Conservation (phyloP, 1,139 yeast genomes). For the Debaryomyces coudertii region DNA sequence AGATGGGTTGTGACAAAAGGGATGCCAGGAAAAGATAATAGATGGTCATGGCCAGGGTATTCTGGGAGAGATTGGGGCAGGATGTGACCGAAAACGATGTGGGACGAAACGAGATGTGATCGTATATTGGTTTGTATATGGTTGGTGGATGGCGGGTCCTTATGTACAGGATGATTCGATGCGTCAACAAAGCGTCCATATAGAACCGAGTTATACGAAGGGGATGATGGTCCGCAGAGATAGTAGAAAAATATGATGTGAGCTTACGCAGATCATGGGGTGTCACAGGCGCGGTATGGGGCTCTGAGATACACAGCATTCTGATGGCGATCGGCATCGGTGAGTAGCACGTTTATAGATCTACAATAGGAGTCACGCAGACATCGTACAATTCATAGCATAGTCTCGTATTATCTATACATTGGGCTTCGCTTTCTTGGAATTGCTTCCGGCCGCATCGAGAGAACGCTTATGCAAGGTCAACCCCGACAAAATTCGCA, state of each 20-base stretch:
- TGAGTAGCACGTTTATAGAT: too few relatives aligned
- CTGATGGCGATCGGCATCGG: too few relatives aligned
- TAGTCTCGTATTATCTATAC: conserved; percentile 1
- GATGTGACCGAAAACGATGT: background rate
- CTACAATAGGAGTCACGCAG: too few relatives aligned
- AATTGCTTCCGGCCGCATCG: background rate
- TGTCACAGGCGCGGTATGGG: background rate
- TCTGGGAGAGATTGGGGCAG: too few relatives aligned
- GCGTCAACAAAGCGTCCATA: conserved; percentile 1
- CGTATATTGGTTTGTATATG: conserved; percentile 1
- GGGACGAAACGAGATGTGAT: background rate
- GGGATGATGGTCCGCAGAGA: background rate
- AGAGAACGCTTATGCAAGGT: conserved; percentile 20
- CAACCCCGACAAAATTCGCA: conserved; percentile 51
- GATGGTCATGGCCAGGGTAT: background rate
- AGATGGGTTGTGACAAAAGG: background rate
- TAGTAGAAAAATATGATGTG: background rate
- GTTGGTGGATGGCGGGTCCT: background rate
- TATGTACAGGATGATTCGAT: background rate
- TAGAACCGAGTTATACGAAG: background rate
- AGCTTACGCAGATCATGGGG: background rate
- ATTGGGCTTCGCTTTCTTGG: conserved; percentile 7
- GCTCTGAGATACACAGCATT: too few relatives aligned
- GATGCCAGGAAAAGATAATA: too few relatives aligned
- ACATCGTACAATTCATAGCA: background rate